Percentiles rank a stretch among this genome's conserved stretches.
Conservation (phyloP, 306 rosid species). For the Macrotyloma uniflorum region DNA sequence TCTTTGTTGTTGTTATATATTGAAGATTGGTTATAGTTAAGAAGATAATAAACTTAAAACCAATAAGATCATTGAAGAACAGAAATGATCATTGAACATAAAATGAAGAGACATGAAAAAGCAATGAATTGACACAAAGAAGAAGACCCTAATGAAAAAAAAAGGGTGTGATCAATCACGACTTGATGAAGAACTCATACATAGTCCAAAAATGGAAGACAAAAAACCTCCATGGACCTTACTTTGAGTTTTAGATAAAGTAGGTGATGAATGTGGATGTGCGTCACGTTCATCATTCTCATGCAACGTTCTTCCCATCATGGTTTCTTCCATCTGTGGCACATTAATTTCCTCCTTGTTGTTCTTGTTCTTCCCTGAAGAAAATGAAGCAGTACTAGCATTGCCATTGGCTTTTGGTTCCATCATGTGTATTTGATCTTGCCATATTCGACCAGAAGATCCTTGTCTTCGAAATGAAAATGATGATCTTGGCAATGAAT, state of each 20-base stretch:
- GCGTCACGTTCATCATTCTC: neutral
- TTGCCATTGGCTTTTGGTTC: constrained; percentile 25
- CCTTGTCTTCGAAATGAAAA: constrained; percentile 78
- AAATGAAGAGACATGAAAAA: neutral
- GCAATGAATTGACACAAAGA: neutral
- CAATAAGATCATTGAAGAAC: neutral
- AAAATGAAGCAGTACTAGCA: neutral
- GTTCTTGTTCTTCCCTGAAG: neutral
- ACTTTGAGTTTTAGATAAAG: constrained; percentile 25
- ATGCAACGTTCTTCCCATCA: constrained; percentile 12
- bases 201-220: constrained; percentile 49
- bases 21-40: neutral
- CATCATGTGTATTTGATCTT: constrained; percentile 29
- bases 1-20: neutral
- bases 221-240: constrained; percentile 47
- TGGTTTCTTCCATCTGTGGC: constrained; percentile 20
- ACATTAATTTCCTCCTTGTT: constrained; percentile 29
- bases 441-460: constrained; percentile 85
- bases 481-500: constrained; percentile 64
- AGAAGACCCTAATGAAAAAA: neutral
- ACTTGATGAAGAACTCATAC: constrained; percentile 48
- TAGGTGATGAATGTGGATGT: constrained; percentile 23
- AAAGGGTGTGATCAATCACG: constrained; percentile 14
- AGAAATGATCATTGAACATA: neutral
- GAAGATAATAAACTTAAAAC: neutral